A percentile compares a stretch with the other conserved stretches of the same genome.
phyloP scores from a whole-genome alignment of 1,139 yeast species.

The Yamadazyma pseudoaaseri region DNA sequence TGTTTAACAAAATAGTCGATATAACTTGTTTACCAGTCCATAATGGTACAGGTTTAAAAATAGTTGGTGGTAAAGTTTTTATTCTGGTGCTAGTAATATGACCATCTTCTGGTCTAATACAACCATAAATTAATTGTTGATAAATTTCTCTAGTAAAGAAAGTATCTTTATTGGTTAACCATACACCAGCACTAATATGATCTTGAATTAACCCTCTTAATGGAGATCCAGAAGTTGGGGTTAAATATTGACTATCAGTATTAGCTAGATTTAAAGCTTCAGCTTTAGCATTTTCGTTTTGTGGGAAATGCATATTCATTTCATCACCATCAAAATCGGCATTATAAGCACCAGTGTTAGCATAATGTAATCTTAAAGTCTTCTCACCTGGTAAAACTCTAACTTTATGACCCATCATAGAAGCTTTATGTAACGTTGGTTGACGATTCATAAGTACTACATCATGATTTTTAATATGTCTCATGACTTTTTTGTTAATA shows the following conservation, averaged over 20 bases:
- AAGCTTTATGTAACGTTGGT: conserved; percentile 98
- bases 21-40: conserved; percentile 99
- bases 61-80: conserved; percentile 84
- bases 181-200: conserved; percentile 98
- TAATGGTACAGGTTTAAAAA: conserved; percentile 79
- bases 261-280: conserved; percentile 95
- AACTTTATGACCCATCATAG: conserved; percentile 99
- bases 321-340: conserved; percentile 99
- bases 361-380: conserved; percentile 94
- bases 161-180: conserved; percentile 91
- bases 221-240: conserved; percentile 98
- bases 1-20: conserved; percentile 82
- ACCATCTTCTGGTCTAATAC: conserved; percentile 98
- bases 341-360: conserved; percentile 98
- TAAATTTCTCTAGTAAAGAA: conserved; percentile 89
- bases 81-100: conserved; percentile 75
- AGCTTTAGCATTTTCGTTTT: conserved; percentile 95
- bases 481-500: conserved; percentile 85
- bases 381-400: conserved; percentile 97
- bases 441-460: conserved; percentile 98
- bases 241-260: conserved; percentile 94
- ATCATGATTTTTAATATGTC: conserved; percentile 93
- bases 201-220: conserved; percentile 98
- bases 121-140: conserved; percentile 91
- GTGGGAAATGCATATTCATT: conserved; percentile 99